phyloP scores from a whole-genome alignment of 805 yeast species.

The Yarrowia divulgata region DNA sequence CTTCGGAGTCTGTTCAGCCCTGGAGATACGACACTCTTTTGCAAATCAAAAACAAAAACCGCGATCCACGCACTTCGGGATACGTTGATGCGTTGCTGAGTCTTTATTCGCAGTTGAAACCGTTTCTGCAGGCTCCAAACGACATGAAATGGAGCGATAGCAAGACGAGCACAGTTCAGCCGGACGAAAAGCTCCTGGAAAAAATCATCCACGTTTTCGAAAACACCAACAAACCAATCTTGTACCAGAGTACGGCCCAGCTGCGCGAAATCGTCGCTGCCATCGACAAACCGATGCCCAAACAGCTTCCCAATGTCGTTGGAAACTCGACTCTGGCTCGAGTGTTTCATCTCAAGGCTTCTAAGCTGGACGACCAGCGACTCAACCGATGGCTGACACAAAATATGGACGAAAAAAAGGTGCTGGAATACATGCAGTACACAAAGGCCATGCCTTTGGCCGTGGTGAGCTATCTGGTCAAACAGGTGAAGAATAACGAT shows the following conservation, averaged over 20 bases:
- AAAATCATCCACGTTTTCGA: conserved; percentile 10
- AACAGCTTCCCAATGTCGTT: conserved; percentile 6
- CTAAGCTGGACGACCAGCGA: conserved; percentile 13
- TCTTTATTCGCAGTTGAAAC: conserved; percentile 21
- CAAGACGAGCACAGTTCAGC: neutral
- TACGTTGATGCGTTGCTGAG: conserved; percentile 21
- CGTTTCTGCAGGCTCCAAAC: conserved; percentile 1
- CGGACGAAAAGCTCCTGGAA: conserved; percentile 16
- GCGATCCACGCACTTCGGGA: conserved; percentile 13
- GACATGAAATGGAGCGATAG: conserved; percentile 33
- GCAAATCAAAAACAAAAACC: conserved; percentile 35
- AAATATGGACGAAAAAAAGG: conserved; percentile 10
- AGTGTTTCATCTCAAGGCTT: neutral
- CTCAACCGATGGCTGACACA: conserved; percentile 19
- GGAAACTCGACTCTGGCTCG: neutral
- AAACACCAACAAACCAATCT: conserved; percentile 2
- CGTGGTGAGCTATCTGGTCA: neutral
- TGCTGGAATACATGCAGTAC: conserved; percentile 14
- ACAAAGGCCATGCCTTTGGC: conserved; percentile 16
- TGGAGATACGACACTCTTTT: conserved; percentile 33
- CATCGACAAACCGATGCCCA: conserved; percentile 28
- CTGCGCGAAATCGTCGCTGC: conserved; percentile 8
- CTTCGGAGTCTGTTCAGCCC: conserved; percentile 1
- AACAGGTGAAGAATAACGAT: neutral
- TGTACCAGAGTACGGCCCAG: conserved; percentile 24